Evolutionary conservation across 2,329 filamentous ascomycete species (phyloP).

Genomic region (Penicillium digitatum): DNA sequence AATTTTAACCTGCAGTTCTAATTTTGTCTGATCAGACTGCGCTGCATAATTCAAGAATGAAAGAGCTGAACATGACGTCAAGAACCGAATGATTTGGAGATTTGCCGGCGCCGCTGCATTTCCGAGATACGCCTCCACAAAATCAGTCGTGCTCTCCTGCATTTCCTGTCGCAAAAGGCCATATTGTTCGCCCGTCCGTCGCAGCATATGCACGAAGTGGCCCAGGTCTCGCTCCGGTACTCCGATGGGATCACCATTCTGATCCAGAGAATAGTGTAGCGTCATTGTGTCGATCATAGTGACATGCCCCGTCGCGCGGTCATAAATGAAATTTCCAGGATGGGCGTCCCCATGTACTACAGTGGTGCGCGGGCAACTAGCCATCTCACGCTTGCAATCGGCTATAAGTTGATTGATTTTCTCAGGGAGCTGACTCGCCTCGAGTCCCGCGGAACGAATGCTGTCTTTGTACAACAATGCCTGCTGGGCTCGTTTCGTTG

Average conservation of each 20-base stretch:
- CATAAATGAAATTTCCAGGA: conserved; percentile 2
- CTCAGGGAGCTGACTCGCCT: not conserved
- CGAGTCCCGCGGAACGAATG: not conserved
- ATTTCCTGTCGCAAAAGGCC: not conserved
- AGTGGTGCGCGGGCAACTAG: not conserved
- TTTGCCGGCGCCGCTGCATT: not conserved
- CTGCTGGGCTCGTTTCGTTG: not conserved
- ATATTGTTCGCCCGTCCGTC: not conserved
- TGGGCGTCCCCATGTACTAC: not conserved
- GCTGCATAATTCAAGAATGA: conserved; percentile 1
- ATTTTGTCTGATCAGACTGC: not conserved
- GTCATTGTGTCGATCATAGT: conserved; percentile 1
- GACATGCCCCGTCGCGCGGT: not conserved
- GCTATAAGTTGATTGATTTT: not conserved
- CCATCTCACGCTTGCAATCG: not conserved
- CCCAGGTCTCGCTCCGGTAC: not conserved
- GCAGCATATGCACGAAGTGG: conserved; percentile 1
- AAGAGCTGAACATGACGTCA: conserved; percentile 2
- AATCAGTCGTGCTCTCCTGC: not conserved
- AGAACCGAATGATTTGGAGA: not conserved
- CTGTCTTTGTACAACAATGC: not conserved
- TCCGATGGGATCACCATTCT: not conserved
- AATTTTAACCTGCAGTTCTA: not conserved
- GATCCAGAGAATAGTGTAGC: not conserved
- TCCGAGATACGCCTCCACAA: not conserved